A percentile compares a stretch with the other conserved stretches of the same genome.
Conservation (phyloP, 345 rosid species). For the Ricinus communis region DNA sequence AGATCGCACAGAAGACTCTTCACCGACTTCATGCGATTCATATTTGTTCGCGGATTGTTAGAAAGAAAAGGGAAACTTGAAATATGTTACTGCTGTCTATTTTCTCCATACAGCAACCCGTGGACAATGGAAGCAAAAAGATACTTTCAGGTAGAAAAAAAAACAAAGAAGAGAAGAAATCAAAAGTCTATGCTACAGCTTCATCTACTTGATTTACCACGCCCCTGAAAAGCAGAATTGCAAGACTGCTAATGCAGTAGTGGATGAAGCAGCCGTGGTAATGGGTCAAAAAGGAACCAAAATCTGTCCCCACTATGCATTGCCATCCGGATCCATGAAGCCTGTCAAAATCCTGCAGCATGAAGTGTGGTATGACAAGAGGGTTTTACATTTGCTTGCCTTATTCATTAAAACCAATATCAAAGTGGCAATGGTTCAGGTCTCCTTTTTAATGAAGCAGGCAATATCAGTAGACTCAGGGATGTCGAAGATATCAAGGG, state of each 20-base stretch:
- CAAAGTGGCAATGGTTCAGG: not conserved
- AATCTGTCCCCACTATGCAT: constrained; percentile 34
- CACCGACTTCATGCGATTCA: not conserved
- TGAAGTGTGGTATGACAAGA: not conserved
- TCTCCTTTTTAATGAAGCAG: constrained; percentile 29
- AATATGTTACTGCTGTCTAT: constrained; percentile 11
- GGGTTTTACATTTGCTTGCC: not conserved
- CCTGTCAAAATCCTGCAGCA: constrained; percentile 31
- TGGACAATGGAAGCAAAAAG: constrained; percentile 21
- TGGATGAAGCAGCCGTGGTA: constrained; percentile 36
- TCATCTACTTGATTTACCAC: constrained; percentile 18
- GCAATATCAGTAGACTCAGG: constrained; percentile 38
- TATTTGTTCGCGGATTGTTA: constrained; percentile 4
- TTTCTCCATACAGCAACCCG: constrained; percentile 10
- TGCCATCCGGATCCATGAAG: constrained; percentile 27
- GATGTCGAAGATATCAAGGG: constrained; percentile 60
- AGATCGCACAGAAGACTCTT: not conserved
- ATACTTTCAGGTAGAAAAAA: not conserved
- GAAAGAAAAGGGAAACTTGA: constrained; percentile 4
- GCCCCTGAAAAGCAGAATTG: constrained; percentile 27
- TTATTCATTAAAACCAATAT: not conserved
- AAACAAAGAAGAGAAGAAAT: constrained; percentile 1
- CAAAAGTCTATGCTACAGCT: too few relatives aligned
- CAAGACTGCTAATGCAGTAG: constrained; percentile 27
- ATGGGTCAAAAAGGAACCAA: constrained; percentile 35